Evolutionary conservation across 2,329 filamentous ascomycete species (phyloP), one percentile per base, ranked within the genome.

Genomic region (Dryadomyces quercus-mongolicae): DNA sequence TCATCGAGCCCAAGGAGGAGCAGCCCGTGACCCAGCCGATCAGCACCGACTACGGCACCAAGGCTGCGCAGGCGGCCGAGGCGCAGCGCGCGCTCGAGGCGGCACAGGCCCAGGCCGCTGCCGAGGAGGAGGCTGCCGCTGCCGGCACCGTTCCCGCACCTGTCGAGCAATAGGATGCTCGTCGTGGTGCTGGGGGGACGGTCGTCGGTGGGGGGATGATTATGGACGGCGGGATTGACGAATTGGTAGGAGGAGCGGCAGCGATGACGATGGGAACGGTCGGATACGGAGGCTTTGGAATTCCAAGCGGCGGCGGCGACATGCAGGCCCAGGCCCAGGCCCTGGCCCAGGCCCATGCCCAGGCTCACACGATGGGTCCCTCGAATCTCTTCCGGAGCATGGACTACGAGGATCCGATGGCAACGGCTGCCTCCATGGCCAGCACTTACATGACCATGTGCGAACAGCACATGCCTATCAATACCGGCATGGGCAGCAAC

Each of bases 1-100:
- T 98, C 77, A 95, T 97, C 76, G 93, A 98, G 82, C 94, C 93
- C 77, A 98, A 98, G 88, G 93, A 98, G 79, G 93, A 98, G 84
- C 83, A 91, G 73, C 84, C 86, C 67, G 86, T 97, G 63, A 82
- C 95, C 67, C 90, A 95, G 76, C 93, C 93, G 71, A 86, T 92
- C 75, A 92, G 86, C 76, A 90, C 96, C 78, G 94, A 98, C 80
- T 98, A 98, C 78, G 93, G 93, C 68, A 89, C 92, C 65, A 98
- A 98, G 88, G 79, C 79, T 59, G 77, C 77, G 59, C 73, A 76
- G 68, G 80, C 81, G 61, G 84, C 80, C 62, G 79, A 80, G 67
- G 80, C 81, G 65, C 70, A 71, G 52, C 74, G 74, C 62, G 75
- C 77, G 60, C 79, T 79, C 66, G 71, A 75, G 63, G 76, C 71